A percentile compares a stretch with the other conserved stretches of the same genome.
phyloP scores from a whole-genome alignment of 129 eudicot genomes.

The Scalesia atractyloides region DNA sequence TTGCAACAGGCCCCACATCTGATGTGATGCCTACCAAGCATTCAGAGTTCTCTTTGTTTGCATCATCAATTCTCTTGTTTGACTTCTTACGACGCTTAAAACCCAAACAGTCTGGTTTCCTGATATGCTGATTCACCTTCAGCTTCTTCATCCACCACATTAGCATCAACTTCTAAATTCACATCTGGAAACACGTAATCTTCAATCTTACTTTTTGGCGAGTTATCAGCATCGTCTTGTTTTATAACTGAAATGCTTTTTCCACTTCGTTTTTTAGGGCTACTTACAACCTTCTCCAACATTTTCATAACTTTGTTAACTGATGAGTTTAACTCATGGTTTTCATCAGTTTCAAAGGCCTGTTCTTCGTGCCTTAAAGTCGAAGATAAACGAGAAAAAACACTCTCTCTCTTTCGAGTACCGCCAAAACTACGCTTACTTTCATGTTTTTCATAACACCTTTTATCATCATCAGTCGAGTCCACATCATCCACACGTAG shows the following conservation, averaged over 20 bases:
- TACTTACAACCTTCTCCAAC: conserved; percentile 36
- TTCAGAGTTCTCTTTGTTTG: conserved; percentile 19
- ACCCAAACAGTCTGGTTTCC: conserved; percentile 55
- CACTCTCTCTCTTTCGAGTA: conserved; percentile 44
- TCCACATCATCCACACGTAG: conserved; percentile 20
- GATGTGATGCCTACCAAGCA: conserved; percentile 10
- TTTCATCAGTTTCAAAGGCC: conserved; percentile 11
- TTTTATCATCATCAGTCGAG: background rate
- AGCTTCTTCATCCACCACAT: background rate
- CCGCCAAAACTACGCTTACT: conserved; percentile 13
- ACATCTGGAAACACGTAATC: conserved; percentile 23
- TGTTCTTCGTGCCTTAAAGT: conserved; percentile 31
- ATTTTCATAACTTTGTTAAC: conserved; percentile 50
- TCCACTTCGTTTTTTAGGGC: conserved; percentile 24
- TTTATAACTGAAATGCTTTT: conserved; percentile 23
- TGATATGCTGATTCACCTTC: conserved; percentile 29
- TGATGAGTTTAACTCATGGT: conserved; percentile 35
- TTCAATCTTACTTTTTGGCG: background rate
- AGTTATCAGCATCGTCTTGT: conserved; percentile 13
- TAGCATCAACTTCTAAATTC: conserved; percentile 26
- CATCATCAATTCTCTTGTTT: conserved; percentile 29
- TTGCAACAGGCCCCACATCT: conserved; percentile 16
- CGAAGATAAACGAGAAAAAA: conserved; percentile 53
- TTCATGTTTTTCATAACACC: conserved; percentile 2
- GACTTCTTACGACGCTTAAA: conserved; percentile 61